phyloP scores from a whole-genome alignment of 2,329 filamentous ascomycete genomes.

The Ophiostoma triangulosporum region DNA sequence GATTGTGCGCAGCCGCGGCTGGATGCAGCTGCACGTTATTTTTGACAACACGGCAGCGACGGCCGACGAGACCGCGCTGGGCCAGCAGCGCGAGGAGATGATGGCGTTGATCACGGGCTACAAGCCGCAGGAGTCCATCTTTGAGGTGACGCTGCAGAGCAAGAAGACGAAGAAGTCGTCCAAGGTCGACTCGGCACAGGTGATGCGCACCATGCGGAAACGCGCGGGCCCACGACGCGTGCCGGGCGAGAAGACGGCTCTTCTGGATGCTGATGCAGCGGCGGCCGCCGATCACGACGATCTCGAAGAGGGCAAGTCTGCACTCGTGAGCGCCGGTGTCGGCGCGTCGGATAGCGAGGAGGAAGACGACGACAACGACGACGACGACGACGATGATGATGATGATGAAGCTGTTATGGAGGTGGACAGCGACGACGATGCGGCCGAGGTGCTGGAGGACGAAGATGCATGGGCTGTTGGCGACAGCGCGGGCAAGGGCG shows the following conservation, averaged over 20 bases:
- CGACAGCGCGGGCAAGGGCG: slow-evolving; percentile 19
- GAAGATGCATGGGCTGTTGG: slow-evolving; percentile 33
- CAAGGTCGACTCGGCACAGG: slow-evolving; percentile 28
- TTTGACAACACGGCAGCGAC: slow-evolving; percentile 44
- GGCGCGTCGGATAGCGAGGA: slow-evolving; percentile 39
- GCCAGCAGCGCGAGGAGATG: slow-evolving; percentile 68
- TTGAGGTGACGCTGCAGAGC: slow-evolving; percentile 65
- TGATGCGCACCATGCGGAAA: slow-evolving; percentile 60
- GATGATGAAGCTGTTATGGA: slow-evolving; percentile 20
- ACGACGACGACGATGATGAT: slow-evolving; percentile 20
- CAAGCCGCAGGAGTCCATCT: slow-evolving; percentile 86
- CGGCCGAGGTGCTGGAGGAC: slow-evolving; percentile 56
- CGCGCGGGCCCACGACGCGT: slow-evolving; percentile 48
- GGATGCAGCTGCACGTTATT: slow-evolving; percentile 64
- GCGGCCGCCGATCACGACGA: slow-evolving; percentile 28
- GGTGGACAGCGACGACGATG: slow-evolving; percentile 49
- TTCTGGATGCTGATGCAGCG: slow-evolving; percentile 18
- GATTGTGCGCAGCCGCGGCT: slow-evolving; percentile 54
- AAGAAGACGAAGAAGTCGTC: slow-evolving; percentile 49
- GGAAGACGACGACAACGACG: slow-evolving; percentile 13
- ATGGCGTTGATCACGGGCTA: slow-evolving; percentile 79
- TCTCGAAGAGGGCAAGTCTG: slow-evolving; percentile 16
- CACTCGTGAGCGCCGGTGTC: slow-evolving; percentile 24
- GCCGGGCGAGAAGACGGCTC: slow-evolving; percentile 21
- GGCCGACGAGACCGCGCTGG: slow-evolving; percentile 20